Percentiles rank a stretch among this genome's conserved stretches.
These are phyloP conservation scores for Scutellaria barbata DNA, from an alignment of 257 asterid genomes.

Conservation along the genomic window DNA sequence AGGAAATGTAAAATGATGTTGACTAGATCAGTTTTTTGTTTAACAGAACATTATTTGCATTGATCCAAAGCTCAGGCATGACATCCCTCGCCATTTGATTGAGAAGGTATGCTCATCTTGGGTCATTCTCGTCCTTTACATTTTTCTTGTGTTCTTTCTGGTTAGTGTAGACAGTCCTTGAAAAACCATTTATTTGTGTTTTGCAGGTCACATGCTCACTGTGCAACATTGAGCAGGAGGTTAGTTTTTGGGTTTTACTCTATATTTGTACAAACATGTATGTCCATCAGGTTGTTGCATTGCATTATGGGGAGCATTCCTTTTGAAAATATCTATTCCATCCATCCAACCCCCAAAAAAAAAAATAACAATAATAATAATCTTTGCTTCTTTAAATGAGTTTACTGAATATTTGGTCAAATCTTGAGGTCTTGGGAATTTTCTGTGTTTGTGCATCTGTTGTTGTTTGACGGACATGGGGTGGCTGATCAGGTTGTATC, in stretches of 20 bases:
- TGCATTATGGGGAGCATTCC: not conserved
- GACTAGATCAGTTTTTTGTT: not conserved
- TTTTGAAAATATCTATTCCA: not conserved
- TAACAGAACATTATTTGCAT: slow-evolving; percentile 58
- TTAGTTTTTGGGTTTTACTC: slow-evolving; percentile 33
- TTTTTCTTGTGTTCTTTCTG: slow-evolving; percentile 3
- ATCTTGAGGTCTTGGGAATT: slow-evolving; percentile 14
- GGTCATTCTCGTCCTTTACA: not conserved
- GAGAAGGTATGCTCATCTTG: slow-evolving; percentile 44
- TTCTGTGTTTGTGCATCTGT: not conserved
- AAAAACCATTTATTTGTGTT: slow-evolving; percentile 12
- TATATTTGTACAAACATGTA: not conserved
- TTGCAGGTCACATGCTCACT: slow-evolving; percentile 75
- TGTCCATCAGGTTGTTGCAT: not conserved
- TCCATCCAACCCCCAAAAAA: too few relatives aligned
- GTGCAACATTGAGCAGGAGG: slow-evolving; percentile 80
- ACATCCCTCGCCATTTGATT: slow-evolving; percentile 69
- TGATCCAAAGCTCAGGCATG: slow-evolving; percentile 67
- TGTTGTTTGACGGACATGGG: not conserved
- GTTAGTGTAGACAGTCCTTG: slow-evolving; percentile 16
- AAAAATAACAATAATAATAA: too few relatives aligned
- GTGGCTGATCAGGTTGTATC: not conserved
- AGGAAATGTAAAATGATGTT: slow-evolving; percentile 19
- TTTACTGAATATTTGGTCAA: not conserved
- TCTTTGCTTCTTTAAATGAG: not conserved